Evolutionary conservation across 108 stramenopile genomes (phyloP), one percentile per base, ranked within the genome.

Genomic region (Nitzschia sp.): DNA sequence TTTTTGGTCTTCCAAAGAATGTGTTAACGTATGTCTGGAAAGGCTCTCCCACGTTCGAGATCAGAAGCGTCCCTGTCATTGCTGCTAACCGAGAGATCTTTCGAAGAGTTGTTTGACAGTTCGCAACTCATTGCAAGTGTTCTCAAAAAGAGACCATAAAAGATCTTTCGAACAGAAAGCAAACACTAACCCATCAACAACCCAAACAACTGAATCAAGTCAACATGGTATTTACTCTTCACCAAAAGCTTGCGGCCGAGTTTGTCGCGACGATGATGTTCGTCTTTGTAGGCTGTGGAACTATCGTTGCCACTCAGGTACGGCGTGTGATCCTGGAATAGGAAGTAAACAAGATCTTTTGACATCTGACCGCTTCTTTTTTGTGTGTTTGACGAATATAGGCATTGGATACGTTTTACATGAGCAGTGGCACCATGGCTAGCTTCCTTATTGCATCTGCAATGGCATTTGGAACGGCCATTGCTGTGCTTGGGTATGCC

Each of bases 381-480:
- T 1, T 26, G 0, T 20, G 1, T 46, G 3, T 34, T 34, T 5
- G 29, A 34, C 29, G 5, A 34, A 15, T 48, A 48, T 6, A 48
- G 46, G 14, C 46, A 15, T 17, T 48, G 14, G 51, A 41, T 41
- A 53, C 11, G 53, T 48, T 48, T 48, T 17, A 48, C 14, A 50
- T 67, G 51, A 43, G 41, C 51, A 29, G 17, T 41, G 77, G 10
- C 72, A 69, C 67, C 55, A 61, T 38, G 61, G 66, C n/a, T 51
- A 40, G 44, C 20, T 19, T 21, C 14, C 17, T 63, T 8, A 15
- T 64, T 19, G 70, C 71, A 6, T 67, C 74, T 21, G 57, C 79
- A 26, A 51, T 76, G 25, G 69, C 71, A 12, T 71, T 80, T 51
- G 71, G 70, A 20, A 29, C 76, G 15, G 51, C 59, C 40, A 69